Percentiles rank a stretch among this genome's conserved stretches.
These are phyloP conservation scores for Myriosclerotinia scirpicola DNA, from an alignment of 2,329 filamentous ascomycete genomes.

Conservation along the genomic window DNA sequence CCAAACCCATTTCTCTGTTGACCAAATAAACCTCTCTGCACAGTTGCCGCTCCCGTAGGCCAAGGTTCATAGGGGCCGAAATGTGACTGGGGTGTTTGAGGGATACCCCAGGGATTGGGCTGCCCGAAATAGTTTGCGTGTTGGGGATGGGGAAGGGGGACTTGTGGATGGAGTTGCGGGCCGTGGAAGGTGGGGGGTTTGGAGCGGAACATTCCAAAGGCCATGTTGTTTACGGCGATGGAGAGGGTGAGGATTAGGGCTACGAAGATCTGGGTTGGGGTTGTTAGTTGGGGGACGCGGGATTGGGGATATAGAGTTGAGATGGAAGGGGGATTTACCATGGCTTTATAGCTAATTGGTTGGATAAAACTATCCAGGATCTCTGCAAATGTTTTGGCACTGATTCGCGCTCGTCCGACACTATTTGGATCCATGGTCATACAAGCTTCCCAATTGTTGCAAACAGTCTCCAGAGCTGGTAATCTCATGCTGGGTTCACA, in stretches of 20 bases:
- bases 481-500: conserved; percentile 67
- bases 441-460: conserved; percentile 80
- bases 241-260: conserved; percentile 50
- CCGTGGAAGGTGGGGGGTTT: conserved; percentile 27
- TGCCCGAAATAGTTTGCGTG: conserved; percentile 24
- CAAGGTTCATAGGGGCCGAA: conserved; percentile 28
- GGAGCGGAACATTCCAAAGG: conserved; percentile 43
- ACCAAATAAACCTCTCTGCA: conserved; percentile 3
- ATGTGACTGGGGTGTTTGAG: conserved; percentile 21
- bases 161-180: conserved; percentile 36
- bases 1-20: neutral
- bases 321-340: conserved; percentile 49
- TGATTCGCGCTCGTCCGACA: conserved; percentile 76
- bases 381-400: conserved; percentile 82
- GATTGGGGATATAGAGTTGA: neutral
- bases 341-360: conserved; percentile 81
- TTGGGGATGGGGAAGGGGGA: conserved; percentile 31
- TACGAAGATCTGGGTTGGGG: conserved; percentile 49
- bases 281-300: neutral
- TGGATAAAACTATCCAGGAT: conserved; percentile 95
- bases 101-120: conserved; percentile 32
- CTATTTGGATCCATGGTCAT: conserved; percentile 80
- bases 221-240: conserved; percentile 53
- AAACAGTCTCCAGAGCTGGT: conserved; percentile 72
- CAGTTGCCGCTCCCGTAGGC: conserved; percentile 22